Percentiles rank a stretch among this genome's conserved stretches.
phyloP scores from a whole-genome alignment of 148 eudicot genomes.

The Dianthus caryophyllus region DNA sequence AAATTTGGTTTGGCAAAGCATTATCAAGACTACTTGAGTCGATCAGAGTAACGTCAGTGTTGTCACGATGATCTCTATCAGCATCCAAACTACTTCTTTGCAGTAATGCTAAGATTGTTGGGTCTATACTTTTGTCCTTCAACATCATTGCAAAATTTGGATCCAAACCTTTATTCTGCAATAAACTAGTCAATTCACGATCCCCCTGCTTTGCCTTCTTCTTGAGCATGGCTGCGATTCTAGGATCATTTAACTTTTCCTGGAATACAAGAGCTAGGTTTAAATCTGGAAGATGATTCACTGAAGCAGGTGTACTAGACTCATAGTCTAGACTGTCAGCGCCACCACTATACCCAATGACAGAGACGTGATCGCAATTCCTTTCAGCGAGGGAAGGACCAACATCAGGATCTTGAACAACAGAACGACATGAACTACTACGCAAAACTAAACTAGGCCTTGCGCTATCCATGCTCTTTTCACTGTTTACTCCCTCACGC shows the following conservation, averaged over 20 bases:
- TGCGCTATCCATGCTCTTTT: slow-evolving; percentile 92
- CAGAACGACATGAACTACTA: slow-evolving; percentile 86
- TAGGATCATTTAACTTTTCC: slow-evolving; percentile 85
- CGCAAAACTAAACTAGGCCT: slow-evolving; percentile 83
- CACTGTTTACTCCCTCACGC: slow-evolving; percentile 81
- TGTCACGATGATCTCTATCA: slow-evolving; percentile 91
- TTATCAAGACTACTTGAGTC: slow-evolving; percentile 71
- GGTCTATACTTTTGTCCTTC: slow-evolving; percentile 91
- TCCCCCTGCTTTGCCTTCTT: slow-evolving; percentile 71
- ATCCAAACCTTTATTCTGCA: slow-evolving; percentile 95
- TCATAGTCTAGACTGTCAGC: slow-evolving; percentile 90
- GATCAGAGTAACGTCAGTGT: slow-evolving; percentile 51
- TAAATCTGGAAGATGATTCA: slow-evolving; percentile 65
- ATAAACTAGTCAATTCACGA: slow-evolving; percentile 62
- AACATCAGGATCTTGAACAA: slow-evolving; percentile 80
- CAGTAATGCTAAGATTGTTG: slow-evolving; percentile 85
- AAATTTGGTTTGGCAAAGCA: slow-evolving; percentile 70
- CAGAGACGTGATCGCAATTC: slow-evolving; percentile 50
- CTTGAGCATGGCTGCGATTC: slow-evolving; percentile 72
- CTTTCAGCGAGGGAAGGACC: slow-evolving; percentile 62
- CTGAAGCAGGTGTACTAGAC: slow-evolving; percentile 76
- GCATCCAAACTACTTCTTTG: slow-evolving; percentile 99
- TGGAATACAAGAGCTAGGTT: slow-evolving; percentile 81
- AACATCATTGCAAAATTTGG: slow-evolving; percentile 99
- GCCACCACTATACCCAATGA: slow-evolving; percentile 78